Evolutionary conservation across 1,139 yeast genomes (phyloP).

Genomic region (Kodamaea anthophila): DNA sequence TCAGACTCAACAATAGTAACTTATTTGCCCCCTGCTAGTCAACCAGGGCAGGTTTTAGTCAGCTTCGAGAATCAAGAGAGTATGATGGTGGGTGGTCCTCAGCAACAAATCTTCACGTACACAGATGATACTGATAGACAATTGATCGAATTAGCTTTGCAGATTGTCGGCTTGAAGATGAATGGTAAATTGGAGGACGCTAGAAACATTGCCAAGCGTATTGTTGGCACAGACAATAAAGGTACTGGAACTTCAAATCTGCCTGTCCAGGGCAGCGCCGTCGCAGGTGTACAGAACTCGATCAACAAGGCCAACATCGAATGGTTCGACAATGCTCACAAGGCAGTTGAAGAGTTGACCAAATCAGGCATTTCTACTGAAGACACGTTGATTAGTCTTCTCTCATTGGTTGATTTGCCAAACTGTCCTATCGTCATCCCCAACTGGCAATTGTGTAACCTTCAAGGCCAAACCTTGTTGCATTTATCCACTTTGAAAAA

Average conservation of each 20-base stretch:
- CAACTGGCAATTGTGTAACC: slow-evolving; percentile 75
- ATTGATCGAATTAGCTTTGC: slow-evolving; percentile 84
- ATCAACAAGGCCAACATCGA: slow-evolving; percentile 23
- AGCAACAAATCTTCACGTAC: slow-evolving; percentile 70
- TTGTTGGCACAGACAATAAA: slow-evolving; percentile 54
- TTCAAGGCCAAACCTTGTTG: slow-evolving; percentile 79
- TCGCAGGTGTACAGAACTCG: slow-evolving; percentile 8
- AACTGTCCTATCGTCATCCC: slow-evolving; percentile 58
- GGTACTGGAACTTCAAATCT: slow-evolving; percentile 6
- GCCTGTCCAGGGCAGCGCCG: slow-evolving; percentile 7
- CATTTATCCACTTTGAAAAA: slow-evolving; percentile 80
- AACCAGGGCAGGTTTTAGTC: slow-evolving; percentile 88
- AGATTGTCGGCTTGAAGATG: slow-evolving; percentile 91
- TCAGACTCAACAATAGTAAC: slow-evolving; percentile 91
- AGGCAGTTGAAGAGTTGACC: slow-evolving; percentile 44
- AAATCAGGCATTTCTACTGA: slow-evolving; percentile 47
- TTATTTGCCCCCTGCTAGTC: slow-evolving; percentile 82
- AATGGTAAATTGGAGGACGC: slow-evolving; percentile 93
- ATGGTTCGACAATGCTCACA: slow-evolving; percentile 48
- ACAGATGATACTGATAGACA: slow-evolving; percentile 91
- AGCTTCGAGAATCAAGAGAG: slow-evolving; percentile 55
- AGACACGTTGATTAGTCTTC: slow-evolving; percentile 54
- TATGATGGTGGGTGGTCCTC: slow-evolving; percentile 24
- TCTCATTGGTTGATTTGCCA: slow-evolving; percentile 56
- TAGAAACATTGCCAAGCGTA: slow-evolving; percentile 78